Evolutionary conservation across 1,284 basidiomycete species (phyloP), one percentile per base, ranked within the genome.

Genomic region (Cystobasidium sp.): DNA sequence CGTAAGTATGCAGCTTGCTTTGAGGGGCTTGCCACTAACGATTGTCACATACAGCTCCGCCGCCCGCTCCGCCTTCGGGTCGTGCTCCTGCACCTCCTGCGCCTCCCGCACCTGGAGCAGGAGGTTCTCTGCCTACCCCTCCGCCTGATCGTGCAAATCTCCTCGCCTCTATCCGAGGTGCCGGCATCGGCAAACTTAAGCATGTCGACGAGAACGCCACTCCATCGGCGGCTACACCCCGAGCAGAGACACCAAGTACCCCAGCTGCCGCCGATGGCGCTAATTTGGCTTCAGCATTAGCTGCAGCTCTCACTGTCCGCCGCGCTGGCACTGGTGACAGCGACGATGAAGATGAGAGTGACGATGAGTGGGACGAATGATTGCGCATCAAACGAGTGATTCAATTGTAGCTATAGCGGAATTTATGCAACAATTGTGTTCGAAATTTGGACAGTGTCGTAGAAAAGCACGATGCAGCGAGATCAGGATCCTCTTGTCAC

Each of bases 51-150:
- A 80, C 84, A 37, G 76, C 84, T 47, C 71, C 71, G 18, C 80
- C 84, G 9, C 82, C 83, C 16, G 82, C 84, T 20, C 37, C 66
- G 9, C 56, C 68, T 22, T 43, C 68, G 14, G 56, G 46, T 5
- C 70, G 75, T 51, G 31, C 41, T 46, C 66, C 75, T 20, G 52
- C 62, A n/a, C 62, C 75, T 24, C 46, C 37, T 53, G 59, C 63
- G 61, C 65, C 75, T 16, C 62, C 63, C 16, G 20, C 39, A 16
- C 59, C 67, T 8, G 49, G 39, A 55, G 43, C 43, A 20, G 61
- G 52, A 16, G 52, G 20, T 10, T 8, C 49, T 46, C 37, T 61
- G 18, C n/a, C 63, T 16, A 22, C 71, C 22, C 44, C 64, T 7
- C 16, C 37, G 58, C 71, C 72, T 41, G 87, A 84, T 43, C 64